Percentiles rank a stretch among this genome's conserved stretches.
These are phyloP conservation scores for Tuber calosporum DNA, from an alignment of 495 filamentous ascomycete species.

Conservation along the genomic window DNA sequence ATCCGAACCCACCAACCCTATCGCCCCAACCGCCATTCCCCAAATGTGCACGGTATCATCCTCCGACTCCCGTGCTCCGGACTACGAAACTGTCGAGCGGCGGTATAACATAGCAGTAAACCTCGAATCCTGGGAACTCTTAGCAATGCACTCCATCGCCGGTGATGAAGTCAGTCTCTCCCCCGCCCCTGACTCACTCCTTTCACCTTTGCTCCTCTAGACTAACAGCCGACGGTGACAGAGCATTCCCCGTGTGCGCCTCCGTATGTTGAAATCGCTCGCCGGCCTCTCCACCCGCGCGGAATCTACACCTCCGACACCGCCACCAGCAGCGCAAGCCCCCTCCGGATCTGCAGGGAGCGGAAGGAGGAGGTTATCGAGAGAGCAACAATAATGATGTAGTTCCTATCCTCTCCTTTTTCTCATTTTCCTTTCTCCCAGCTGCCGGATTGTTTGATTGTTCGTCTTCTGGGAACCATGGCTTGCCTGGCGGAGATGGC, in stretches of 20 bases:
- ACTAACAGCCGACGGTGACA: slow-evolving; percentile 16
- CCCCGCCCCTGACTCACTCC: neutral
- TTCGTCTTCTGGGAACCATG: neutral
- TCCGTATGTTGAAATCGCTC: slow-evolving; percentile 42
- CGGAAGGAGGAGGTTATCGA: neutral
- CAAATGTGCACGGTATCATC: slow-evolving; percentile 37
- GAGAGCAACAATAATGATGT: neutral
- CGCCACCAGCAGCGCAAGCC: neutral
- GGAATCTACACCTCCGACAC: slow-evolving; percentile 2
- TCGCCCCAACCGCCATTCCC: neutral
- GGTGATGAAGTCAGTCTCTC: slow-evolving; percentile 33
- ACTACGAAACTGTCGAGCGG: slow-evolving; percentile 41
- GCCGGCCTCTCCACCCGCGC: slow-evolving; percentile 24
- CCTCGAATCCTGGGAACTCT: slow-evolving; percentile 41
- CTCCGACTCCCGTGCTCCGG: slow-evolving; percentile 33
- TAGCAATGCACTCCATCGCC: slow-evolving; percentile 42
- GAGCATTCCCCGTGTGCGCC: slow-evolving; percentile 40
- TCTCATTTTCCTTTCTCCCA: neutral
- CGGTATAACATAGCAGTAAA: slow-evolving; percentile 40
- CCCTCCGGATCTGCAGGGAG: neutral
- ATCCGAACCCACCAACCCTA: neutral
- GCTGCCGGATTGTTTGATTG: neutral
- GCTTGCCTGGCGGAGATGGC: neutral
- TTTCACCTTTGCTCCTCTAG: neutral
- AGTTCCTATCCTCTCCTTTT: neutral